Evolutionary conservation across 2,329 filamentous ascomycete genomes (phyloP), one percentile per base, ranked within the genome.

Genomic region (Eurotiales sp.): DNA sequence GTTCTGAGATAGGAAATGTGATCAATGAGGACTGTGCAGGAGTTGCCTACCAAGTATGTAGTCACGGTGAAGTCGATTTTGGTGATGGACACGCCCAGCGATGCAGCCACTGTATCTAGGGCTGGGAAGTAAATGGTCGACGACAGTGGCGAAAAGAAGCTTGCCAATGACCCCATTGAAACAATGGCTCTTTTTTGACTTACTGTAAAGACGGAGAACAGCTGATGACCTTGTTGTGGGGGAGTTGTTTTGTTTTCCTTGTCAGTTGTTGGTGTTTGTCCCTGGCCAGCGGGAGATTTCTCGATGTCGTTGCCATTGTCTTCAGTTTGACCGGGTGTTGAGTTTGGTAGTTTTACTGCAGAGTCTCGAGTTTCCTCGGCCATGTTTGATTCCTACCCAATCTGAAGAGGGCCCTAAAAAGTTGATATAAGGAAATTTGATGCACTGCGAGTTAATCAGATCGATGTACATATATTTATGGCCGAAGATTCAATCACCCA

Each of bases 1-100:
- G 8, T 37, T 11, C 15, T 2, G 4, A 8, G 4, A 34, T 14
- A 34, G n/a, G n/a, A n/a, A n/a, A n/a, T n/a, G n/a, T n/a, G n/a
- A n/a, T 34, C 12, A 14, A 34, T 6, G 30, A n/a, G 30, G 10
- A 2, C 10, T 27, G 14, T n/a, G 15, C 15, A 34, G 30, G 14
- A 14, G 15, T 10, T 2, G 58, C 61, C 41, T 58, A 71, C 71
- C 62, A 79, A 61, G 54, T 79, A 80, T 2, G 72, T 72, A 1
- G 76, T 80, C 12, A 80, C 65, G 0, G 77, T 79, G 52, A 79
- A 62, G 55, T 79, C 78, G 56, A 79, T 71, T 43, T 67, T 62
- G 6, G 72, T 67, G 12, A 61, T 62, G 1, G 74, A 70, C 10
- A 75, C 69, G 22, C 68, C 51, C 37, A 77, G 64, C 23, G 71